A percentile compares a stretch with the other conserved stretches of the same genome.
Evolutionary conservation across 1,284 basidiomycete species (phyloP).

Genomic region (Apiotrichum sp.): DNA sequence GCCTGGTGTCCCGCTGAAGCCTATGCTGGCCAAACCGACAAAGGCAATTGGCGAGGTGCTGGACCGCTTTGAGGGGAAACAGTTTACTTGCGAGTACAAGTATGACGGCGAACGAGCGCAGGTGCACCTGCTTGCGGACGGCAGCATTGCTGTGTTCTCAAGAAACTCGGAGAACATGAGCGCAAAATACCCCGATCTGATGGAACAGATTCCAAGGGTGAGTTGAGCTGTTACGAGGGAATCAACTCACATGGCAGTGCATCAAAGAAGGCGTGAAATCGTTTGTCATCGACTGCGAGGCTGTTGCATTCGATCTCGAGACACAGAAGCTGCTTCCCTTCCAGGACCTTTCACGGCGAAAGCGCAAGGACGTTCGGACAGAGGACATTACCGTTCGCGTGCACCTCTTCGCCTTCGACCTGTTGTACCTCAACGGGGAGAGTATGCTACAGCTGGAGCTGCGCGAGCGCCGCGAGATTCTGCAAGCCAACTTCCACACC

Average conservation of each 20-base stretch:
- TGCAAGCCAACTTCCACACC: conserved; percentile 71
- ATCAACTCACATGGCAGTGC: conserved; percentile 54
- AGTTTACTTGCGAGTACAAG: conserved; percentile 99
- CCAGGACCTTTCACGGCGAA: conserved; percentile 77
- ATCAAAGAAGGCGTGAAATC: conserved; percentile 70
- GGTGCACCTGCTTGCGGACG: conserved; percentile 75
- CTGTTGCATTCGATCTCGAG: conserved; percentile 67
- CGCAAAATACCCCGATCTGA: conserved; percentile 95
- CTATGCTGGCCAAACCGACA: conserved; percentile 99
- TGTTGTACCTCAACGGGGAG: conserved; percentile 55
- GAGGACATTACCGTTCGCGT: conserved; percentile 56
- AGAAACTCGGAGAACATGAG: conserved; percentile 99
- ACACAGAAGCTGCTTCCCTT: conserved; percentile 67
- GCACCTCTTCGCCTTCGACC: conserved; percentile 55
- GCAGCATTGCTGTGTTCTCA: conserved; percentile 81
- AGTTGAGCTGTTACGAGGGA: conserved; percentile 23
- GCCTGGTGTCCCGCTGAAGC: conserved; percentile 88
- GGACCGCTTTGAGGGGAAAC: conserved; percentile 91
- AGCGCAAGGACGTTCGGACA: conserved; percentile 73
- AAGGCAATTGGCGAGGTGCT: conserved; percentile 99
- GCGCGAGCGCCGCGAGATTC: conserved; percentile 64
- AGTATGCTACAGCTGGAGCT: conserved; percentile 43
- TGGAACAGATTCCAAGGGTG: conserved; percentile 84
- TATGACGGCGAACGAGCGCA: conserved; percentile 98
- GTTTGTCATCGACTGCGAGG: conserved; percentile 78